Evolutionary conservation across 208 protist species (phyloP).

Genomic region (Wallacemonas sp.): DNA sequence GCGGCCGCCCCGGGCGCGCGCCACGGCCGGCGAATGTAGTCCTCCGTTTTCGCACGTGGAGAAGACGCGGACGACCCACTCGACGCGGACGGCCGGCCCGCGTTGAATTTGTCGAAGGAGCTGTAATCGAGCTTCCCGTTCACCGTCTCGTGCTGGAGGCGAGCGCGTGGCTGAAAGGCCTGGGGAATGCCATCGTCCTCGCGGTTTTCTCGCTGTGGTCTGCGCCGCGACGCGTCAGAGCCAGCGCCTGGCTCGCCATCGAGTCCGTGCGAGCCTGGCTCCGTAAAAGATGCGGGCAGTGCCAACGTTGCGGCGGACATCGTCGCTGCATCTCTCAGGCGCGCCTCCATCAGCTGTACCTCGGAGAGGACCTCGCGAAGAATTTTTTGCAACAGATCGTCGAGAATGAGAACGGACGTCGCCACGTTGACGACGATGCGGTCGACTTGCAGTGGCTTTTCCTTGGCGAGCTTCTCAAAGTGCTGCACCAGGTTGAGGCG

Average conservation of each 20-base stretch:
- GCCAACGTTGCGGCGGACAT: background rate
- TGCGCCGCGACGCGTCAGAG: no score
- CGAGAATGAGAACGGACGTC: constrained; percentile 32
- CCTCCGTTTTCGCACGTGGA: background rate
- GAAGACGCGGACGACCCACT: background rate
- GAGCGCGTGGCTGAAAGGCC: constrained; percentile 31
- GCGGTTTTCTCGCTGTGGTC: background rate
- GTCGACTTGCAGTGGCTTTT: constrained; percentile 52
- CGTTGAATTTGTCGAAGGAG: constrained; percentile 14
- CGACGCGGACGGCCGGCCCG: background rate
- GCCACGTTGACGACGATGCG: constrained; percentile 48
- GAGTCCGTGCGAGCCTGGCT: no score
- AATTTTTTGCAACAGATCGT: constrained; percentile 61
- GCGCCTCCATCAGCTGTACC: constrained; percentile 50
- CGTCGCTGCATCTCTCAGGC: constrained; percentile 16
- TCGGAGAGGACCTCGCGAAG: constrained; percentile 65
- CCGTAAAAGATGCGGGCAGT: no score
- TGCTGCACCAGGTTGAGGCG: constrained; percentile 75
- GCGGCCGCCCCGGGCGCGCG: constrained; percentile 37
- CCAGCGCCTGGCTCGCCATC: no score
- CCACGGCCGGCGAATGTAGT: constrained; percentile 33
- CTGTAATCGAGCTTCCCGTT: constrained; percentile 31
- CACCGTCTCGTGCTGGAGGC: constrained; percentile 18
- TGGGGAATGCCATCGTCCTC: constrained; percentile 25
- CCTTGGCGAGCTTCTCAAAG: constrained; percentile 56